Conservation (phyloP, 2,329 filamentous ascomycete species). For the Clarireedia homoeocarpa region DNA sequence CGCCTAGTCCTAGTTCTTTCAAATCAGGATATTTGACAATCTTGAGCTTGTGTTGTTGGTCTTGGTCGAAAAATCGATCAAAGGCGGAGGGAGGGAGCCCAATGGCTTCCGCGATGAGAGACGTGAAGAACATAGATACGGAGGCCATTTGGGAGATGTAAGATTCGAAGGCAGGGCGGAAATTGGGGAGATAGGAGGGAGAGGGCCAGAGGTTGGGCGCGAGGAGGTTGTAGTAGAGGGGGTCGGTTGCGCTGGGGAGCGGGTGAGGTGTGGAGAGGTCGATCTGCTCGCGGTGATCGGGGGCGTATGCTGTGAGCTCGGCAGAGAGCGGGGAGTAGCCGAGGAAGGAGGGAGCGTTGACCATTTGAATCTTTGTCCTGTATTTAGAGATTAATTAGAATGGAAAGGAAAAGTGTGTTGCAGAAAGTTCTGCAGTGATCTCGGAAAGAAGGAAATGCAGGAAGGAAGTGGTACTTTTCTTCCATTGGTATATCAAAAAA, state of each 20-base stretch:
- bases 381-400: not conserved
- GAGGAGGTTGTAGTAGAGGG: constrained; percentile 66
- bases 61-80: constrained; percentile 64
- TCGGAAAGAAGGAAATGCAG: not conserved
- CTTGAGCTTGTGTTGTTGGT: constrained; percentile 77
- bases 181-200: constrained; percentile 51
- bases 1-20: constrained; percentile 43
- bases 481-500: constrained; percentile 72
- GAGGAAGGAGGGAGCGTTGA: constrained; percentile 63
- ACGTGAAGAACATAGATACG: constrained; percentile 67
- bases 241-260: constrained; percentile 51
- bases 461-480: constrained; percentile 51
- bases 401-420: too few species aligned
- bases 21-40: constrained; percentile 79
- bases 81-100: constrained; percentile 63
- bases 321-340: constrained; percentile 60
- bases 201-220: constrained; percentile 78
- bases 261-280: constrained; percentile 77
- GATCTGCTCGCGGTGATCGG: constrained; percentile 80
- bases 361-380: constrained; percentile 58
- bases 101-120: constrained; percentile 78
- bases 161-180: constrained; percentile 60
- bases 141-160: constrained; percentile 71
- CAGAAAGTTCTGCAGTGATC: too few species aligned
- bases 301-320: constrained; percentile 64